These are phyloP conservation scores for Solanum sitiens DNA, from an alignment of 257 asterid species.

Conservation along the genomic window DNA sequence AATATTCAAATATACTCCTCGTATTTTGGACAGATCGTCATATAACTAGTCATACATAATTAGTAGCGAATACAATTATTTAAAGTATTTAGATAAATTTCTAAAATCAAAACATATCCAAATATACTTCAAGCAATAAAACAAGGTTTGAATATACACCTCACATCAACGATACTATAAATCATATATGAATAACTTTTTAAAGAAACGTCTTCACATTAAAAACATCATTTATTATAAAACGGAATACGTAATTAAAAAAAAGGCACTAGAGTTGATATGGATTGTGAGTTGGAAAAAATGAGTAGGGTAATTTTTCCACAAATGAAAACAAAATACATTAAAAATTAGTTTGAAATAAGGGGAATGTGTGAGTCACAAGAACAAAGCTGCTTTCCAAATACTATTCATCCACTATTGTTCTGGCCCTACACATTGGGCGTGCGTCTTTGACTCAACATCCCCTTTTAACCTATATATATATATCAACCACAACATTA, in stretches of 20 bases:
- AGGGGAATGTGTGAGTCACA: background rate
- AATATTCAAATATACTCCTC: background rate
- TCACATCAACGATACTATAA: background rate
- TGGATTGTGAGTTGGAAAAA: background rate
- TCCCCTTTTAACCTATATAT: background rate
- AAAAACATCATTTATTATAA: background rate
- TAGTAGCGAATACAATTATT: background rate
- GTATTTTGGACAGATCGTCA: background rate
- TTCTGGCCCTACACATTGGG: background rate
- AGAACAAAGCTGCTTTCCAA: background rate
- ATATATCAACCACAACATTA: background rate
- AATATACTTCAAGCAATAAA: background rate
- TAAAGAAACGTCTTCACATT: no score
- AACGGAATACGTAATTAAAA: background rate
- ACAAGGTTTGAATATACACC: background rate
- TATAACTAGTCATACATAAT: background rate
- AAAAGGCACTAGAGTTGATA: background rate
- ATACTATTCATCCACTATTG: background rate
- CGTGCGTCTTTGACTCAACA: background rate
- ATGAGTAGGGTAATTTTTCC: background rate
- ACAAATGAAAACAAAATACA: background rate
- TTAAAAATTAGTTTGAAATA: background rate
- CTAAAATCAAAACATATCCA: background rate
- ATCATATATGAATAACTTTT: background rate
- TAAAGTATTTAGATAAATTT: background rate